Conservation (phyloP, 2,329 filamentous ascomycete genomes). For the Neonectria faginata region DNA sequence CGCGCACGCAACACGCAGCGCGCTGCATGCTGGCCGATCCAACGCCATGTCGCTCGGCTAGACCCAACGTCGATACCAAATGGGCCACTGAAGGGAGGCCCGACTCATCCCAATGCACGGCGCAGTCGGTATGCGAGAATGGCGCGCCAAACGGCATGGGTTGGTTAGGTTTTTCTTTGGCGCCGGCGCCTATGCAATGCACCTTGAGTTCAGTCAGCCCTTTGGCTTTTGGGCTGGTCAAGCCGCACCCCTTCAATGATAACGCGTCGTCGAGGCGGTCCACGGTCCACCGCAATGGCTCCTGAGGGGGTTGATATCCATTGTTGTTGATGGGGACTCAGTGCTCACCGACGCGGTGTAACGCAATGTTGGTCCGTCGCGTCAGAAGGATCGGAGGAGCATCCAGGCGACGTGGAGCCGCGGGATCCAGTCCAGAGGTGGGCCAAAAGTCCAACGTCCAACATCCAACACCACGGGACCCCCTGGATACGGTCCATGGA, state of each 20-base stretch:
- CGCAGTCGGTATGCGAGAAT: slow-evolving; percentile 34
- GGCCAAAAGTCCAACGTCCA: slow-evolving; percentile 1
- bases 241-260: slow-evolving; percentile 15
- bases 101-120: slow-evolving; percentile 30
- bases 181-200: slow-evolving; percentile 45
- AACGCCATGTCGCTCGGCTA: slow-evolving; percentile 27
- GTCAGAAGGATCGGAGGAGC: slow-evolving; percentile 16
- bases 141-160: slow-evolving; percentile 31
- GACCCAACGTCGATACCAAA: slow-evolving; percentile 30
- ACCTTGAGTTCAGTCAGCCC: slow-evolving; percentile 21
- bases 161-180: slow-evolving; percentile 25
- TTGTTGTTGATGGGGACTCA: slow-evolving; percentile 1
- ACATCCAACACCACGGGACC: background rate
- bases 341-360: background rate
- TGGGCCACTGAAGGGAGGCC: slow-evolving; percentile 30
- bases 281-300: slow-evolving; percentile 5
- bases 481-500: background rate
- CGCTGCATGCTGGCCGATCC: slow-evolving; percentile 30
- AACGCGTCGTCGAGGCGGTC: slow-evolving; percentile 14
- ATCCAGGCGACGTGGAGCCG: slow-evolving; percentile 20
- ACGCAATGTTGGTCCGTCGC: slow-evolving; percentile 7
- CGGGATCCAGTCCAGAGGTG: slow-evolving; percentile 29
- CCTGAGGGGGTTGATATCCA: background rate
- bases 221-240: slow-evolving; percentile 14
- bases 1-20: slow-evolving; percentile 30